These are phyloP conservation scores for Diplodia corticola DNA, from an alignment of 2,329 filamentous ascomycete species.

Conservation along the genomic window DNA sequence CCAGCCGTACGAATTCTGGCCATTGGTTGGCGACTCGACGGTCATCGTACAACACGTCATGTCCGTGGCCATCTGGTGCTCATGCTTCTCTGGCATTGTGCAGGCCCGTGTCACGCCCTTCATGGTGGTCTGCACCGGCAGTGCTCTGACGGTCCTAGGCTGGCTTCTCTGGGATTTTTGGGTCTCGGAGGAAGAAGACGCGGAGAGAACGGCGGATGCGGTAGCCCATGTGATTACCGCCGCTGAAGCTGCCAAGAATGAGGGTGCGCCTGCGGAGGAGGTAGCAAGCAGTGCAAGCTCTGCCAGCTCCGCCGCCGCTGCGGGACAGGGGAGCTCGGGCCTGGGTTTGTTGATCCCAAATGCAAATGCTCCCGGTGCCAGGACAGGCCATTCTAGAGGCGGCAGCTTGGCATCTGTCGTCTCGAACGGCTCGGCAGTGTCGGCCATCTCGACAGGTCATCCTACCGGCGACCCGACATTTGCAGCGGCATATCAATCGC, in stretches of 20 bases:
- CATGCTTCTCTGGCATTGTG: conserved; percentile 89
- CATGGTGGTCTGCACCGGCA: conserved; percentile 84
- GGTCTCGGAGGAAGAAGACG: conserved; percentile 70
- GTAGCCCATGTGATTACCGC: conserved; percentile 27
- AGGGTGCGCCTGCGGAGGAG: conserved; percentile 24
- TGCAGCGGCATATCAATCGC: conserved; percentile 37
- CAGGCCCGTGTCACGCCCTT: conserved; percentile 85
- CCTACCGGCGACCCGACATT: conserved; percentile 45
- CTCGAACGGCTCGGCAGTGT: conserved; percentile 44
- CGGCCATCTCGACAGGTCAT: conserved; percentile 29
- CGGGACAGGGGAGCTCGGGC: conserved; percentile 24
- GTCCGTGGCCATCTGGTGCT: conserved; percentile 90
- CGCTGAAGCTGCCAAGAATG: conserved; percentile 10
- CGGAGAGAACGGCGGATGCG: conserved; percentile 35
- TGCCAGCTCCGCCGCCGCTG: conserved; percentile 3
- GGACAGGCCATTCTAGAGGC: conserved; percentile 50
- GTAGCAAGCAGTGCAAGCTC: conserved; percentile 26
- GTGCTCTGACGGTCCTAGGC: conserved; percentile 76
- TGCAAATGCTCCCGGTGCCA: conserved; percentile 13
- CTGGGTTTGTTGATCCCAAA: conserved; percentile 41
- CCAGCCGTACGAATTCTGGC: conserved; percentile 97
- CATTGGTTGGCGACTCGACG: conserved; percentile 88
- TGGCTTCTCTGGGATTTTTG: conserved; percentile 93
- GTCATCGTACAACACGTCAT: conserved; percentile 97
- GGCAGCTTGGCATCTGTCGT: conserved; percentile 59